These are phyloP conservation scores for Pichia norvegensis DNA, from an alignment of 1,139 yeast species.

Conservation along the genomic window DNA sequence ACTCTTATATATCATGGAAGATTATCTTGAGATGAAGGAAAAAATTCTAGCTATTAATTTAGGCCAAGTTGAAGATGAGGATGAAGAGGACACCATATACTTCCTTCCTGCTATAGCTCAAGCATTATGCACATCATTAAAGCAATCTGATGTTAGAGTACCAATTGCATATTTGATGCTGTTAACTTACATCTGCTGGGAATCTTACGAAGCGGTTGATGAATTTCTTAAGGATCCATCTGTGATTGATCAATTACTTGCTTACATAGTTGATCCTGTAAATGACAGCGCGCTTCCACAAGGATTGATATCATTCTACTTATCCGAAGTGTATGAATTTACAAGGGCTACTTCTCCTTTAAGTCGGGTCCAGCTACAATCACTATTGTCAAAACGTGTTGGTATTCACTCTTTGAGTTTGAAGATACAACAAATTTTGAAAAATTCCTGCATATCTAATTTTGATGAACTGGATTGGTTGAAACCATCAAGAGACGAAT, in stretches of 20 bases:
- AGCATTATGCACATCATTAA: constrained; percentile 58
- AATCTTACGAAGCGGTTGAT: constrained; percentile 65
- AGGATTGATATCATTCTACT: constrained; percentile 63
- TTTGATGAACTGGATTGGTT: constrained; percentile 44
- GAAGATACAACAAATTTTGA: constrained; percentile 66
- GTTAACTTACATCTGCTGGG: constrained; percentile 70
- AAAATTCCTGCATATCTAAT: constrained; percentile 46
- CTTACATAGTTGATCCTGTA: constrained; percentile 56
- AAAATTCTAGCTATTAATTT: constrained; percentile 48
- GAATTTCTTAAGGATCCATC: constrained; percentile 68
- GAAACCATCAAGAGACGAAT: constrained; percentile 52
- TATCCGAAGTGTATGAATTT: constrained; percentile 81
- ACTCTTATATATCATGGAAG: constrained; percentile 56
- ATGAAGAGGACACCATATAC: constrained; percentile 53
- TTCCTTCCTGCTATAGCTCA: constrained; percentile 77
- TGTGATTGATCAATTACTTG: constrained; percentile 56
- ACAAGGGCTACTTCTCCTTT: constrained; percentile 66
- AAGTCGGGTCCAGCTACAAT: constrained; percentile 54
- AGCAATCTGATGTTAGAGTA: constrained; percentile 62
- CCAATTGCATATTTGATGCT: constrained; percentile 75
- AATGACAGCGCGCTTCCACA: constrained; percentile 57
- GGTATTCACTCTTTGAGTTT: constrained; percentile 77
- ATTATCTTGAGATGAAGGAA: constrained; percentile 43
- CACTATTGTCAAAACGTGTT: constrained; percentile 55
- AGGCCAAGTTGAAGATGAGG: constrained; percentile 58